Evolutionary conservation across 225 moss, liverwort and hornwort species (phyloP).

Genomic region (Neckera pumila): DNA sequence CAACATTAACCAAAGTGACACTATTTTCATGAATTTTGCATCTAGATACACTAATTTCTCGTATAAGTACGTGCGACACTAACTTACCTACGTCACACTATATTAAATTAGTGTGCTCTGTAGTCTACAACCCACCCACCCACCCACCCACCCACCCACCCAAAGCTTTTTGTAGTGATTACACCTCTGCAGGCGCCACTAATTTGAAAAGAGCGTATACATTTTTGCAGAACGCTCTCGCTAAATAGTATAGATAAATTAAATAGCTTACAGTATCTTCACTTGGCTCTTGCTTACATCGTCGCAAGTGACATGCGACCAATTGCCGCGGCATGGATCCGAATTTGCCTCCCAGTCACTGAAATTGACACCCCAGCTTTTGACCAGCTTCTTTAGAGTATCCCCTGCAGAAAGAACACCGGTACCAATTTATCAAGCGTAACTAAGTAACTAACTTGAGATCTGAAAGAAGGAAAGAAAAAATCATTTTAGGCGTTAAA

Average conservation of each 20-base stretch:
- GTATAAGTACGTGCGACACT: background rate
- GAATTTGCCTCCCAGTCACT: background rate
- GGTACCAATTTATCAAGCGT: background rate
- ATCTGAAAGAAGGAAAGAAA: background rate
- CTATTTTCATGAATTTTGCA: background rate
- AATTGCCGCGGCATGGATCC: conserved; percentile 1
- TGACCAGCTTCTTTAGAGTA: background rate
- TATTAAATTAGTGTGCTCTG: too few species aligned
- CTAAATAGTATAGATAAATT: background rate
- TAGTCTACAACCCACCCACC: background rate
- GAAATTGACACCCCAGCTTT: background rate
- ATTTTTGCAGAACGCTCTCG: background rate
- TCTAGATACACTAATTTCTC: background rate
- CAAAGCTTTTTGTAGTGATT: background rate
- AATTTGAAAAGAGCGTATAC: background rate
- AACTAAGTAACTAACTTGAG: background rate
- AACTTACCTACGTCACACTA: background rate
- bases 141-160: too few species aligned
- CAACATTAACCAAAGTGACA: background rate
- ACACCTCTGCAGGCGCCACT: background rate
- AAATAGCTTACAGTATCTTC: background rate
- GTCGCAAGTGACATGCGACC: conserved; percentile 8
- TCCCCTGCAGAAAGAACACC: background rate
- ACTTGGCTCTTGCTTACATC: background rate
- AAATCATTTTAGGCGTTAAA: too few species aligned